A percentile compares a stretch with the other conserved stretches of the same genome.
These are phyloP conservation scores for Lycium ferocissimum DNA, from an alignment of 257 asterid species.

Conservation along the genomic window DNA sequence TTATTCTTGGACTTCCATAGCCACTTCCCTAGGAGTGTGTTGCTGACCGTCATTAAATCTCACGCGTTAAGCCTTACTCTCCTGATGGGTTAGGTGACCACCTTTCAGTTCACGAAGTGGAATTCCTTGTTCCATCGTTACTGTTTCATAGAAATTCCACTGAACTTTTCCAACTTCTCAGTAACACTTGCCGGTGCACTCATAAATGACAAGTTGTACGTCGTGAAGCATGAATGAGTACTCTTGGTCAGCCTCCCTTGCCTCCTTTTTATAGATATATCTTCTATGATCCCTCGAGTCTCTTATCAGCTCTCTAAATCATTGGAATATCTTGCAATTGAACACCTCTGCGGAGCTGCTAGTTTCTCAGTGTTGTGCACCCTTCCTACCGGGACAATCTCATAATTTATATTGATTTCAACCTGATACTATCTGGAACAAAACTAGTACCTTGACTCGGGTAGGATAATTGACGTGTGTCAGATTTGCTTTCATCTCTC, in stretches of 20 bases:
- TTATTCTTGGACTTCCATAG: neutral
- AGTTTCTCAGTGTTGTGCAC: neutral
- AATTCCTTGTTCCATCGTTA: neutral
- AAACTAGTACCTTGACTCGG: neutral
- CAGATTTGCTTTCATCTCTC: conserved; percentile 6
- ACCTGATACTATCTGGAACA: neutral
- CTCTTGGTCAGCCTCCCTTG: neutral
- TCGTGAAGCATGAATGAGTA: neutral
- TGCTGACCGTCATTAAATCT: neutral
- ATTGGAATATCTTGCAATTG: conserved; percentile 8
- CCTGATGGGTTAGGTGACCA: neutral
- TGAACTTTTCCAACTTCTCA: neutral
- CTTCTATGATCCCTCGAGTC: neutral
- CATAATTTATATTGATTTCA: neutral
- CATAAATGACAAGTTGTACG: neutral
- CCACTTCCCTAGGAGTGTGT: neutral
- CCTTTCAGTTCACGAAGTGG: neutral
- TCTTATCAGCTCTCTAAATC: neutral
- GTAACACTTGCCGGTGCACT: neutral
- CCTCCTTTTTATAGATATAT: neutral
- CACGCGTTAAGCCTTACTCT: neutral
- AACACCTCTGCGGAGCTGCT: neutral
- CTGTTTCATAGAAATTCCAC: neutral
- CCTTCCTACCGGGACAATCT: neutral
- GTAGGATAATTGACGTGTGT: neutral